Conservation (phyloP, 352 stramenopile species). For the Plasmopara viticola region DNA sequence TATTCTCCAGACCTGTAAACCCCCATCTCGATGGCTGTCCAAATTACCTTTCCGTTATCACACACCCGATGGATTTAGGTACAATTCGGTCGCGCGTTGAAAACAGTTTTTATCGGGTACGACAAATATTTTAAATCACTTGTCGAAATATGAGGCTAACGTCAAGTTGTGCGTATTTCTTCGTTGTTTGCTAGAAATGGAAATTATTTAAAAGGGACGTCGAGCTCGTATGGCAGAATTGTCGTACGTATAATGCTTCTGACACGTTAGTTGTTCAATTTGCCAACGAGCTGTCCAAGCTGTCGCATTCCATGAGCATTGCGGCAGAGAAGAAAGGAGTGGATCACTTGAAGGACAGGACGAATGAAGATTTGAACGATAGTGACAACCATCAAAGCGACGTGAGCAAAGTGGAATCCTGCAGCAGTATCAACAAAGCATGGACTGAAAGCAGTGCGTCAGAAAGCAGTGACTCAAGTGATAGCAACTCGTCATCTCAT, state of each 20-base stretch:
- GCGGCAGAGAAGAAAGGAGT: conserved; percentile 55
- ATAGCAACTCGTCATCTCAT: conserved; percentile 32
- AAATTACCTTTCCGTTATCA: conserved; percentile 78
- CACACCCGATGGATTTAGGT: conserved; percentile 81
- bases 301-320: conserved; percentile 58
- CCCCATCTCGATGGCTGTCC: conserved; percentile 75
- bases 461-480: conserved; percentile 54
- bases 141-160: background rate
- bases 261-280: conserved; percentile 79
- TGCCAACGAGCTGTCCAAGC: conserved; percentile 51
- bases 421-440: conserved; percentile 47
- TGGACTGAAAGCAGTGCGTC: conserved; percentile 61
- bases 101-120: conserved; percentile 61
- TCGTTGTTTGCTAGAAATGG: conserved; percentile 43
- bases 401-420: conserved; percentile 38
- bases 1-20: conserved; percentile 82
- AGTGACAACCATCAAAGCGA: conserved; percentile 43
- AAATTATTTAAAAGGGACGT: conserved; percentile 75
- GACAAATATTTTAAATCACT: background rate
- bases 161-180: conserved; percentile 12
- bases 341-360: conserved; percentile 29
- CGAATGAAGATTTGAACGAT: conserved; percentile 18
- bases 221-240: conserved; percentile 80
- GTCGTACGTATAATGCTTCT: conserved; percentile 65
- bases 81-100: conserved; percentile 66